phyloP scores from a whole-genome alignment of 805 yeast genomes.

The Starmera amethionina region DNA sequence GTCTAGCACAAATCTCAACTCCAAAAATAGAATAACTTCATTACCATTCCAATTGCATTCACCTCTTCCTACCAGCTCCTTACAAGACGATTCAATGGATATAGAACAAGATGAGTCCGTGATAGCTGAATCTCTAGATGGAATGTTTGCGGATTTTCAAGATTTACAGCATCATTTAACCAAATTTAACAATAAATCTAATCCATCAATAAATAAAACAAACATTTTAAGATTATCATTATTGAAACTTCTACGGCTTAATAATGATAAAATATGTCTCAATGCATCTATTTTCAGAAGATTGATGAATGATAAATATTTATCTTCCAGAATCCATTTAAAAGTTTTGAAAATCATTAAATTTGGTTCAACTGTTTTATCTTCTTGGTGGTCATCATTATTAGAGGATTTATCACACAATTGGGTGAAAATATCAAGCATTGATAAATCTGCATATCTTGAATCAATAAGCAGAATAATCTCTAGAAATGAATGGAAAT shows the following conservation, averaged over 20 bases:
- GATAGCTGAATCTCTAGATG: background rate
- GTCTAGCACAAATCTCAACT: background rate
- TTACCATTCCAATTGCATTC: background rate
- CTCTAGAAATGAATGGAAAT: slow-evolving; percentile 12
- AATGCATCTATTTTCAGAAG: background rate
- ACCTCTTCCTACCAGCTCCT: background rate
- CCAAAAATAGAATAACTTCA: background rate
- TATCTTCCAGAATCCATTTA: background rate
- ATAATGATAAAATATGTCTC: background rate
- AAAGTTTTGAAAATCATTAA: background rate
- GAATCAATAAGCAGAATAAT: slow-evolving; percentile 24
- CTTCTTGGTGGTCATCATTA: slow-evolving; percentile 5
- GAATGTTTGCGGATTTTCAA: background rate
- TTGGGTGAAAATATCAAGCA: slow-evolving; percentile 5
- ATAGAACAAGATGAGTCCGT: background rate
- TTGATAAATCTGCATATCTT: slow-evolving; percentile 18
- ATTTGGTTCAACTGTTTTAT: background rate
- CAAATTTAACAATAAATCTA: slow-evolving; percentile 4
- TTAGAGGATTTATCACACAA: slow-evolving; percentile 3
- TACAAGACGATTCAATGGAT: background rate
- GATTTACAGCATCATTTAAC: background rate
- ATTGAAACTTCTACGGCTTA: slow-evolving; percentile 7
- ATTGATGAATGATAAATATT: too few species aligned
- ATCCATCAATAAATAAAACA: slow-evolving; percentile 1
- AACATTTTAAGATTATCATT: slow-evolving; percentile 8